phyloP scores from a whole-genome alignment of 2,329 filamentous ascomycete genomes.

The Seiridium unicorne region DNA sequence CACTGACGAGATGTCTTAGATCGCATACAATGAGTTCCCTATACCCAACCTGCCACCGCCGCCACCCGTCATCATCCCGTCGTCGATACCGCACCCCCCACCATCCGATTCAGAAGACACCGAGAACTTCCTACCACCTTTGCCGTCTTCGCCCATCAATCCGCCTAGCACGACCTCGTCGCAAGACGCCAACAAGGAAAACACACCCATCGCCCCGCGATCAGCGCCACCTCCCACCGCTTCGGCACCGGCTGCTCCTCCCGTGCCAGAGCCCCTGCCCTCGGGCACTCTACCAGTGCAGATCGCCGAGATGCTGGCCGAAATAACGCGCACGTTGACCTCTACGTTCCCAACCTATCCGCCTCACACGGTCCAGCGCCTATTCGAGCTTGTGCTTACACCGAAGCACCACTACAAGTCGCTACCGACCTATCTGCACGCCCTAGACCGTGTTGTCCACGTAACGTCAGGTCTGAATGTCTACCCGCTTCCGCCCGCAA shows the following conservation, averaged over 20 bases:
- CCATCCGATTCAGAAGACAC: constrained; percentile 32
- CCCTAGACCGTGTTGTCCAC: constrained; percentile 84
- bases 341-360: constrained; percentile 71
- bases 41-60: constrained; percentile 59
- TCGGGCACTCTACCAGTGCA: constrained; percentile 59
- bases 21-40: constrained; percentile 72
- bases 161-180: constrained; percentile 36
- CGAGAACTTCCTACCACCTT: constrained; percentile 42
- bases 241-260: constrained; percentile 23
- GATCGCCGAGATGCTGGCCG: constrained; percentile 59
- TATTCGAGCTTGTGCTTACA: constrained; percentile 79
- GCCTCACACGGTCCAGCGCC: constrained; percentile 88
- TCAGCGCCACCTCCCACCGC: constrained; percentile 29
- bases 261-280: constrained; percentile 32
- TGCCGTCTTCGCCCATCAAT: constrained; percentile 43
- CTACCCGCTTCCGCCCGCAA: constrained; percentile 76
- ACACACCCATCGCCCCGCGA: constrained; percentile 34
- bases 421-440: constrained; percentile 82
- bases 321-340: constrained; percentile 60
- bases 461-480: constrained; percentile 79
- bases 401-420: constrained; percentile 79
- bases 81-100: constrained; percentile 32
- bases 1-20: constrained; percentile 46
- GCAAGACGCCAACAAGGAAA: constrained; percentile 68
- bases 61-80: constrained; percentile 19